Conservation (phyloP, 768 basidiomycete species). For the Agaricus bisporus region DNA sequence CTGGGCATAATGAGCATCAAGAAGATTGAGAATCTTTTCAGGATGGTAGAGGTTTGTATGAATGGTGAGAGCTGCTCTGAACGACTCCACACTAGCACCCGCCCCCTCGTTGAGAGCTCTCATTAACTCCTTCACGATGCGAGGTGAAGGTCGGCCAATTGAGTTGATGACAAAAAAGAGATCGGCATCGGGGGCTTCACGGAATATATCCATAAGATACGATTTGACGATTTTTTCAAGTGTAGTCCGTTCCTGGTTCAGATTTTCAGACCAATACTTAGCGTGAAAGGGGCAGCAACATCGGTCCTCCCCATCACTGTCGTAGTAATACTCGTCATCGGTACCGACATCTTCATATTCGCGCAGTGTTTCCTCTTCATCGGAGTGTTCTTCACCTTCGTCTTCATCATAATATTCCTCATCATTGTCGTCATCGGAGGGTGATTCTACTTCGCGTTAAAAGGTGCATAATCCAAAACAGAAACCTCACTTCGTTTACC, state of each 20-base stretch:
- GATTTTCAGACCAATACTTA: slow-evolving; percentile 43
- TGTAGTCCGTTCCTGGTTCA: slow-evolving; percentile 31
- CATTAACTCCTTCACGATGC: slow-evolving; percentile 28
- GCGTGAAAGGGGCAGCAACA: slow-evolving; percentile 34
- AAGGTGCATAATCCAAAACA: not conserved
- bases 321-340: slow-evolving; percentile 18
- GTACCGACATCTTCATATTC: slow-evolving; percentile 24
- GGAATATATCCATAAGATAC: slow-evolving; percentile 43
- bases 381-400: slow-evolving; percentile 16
- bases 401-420: slow-evolving; percentile 21
- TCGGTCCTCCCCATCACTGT: slow-evolving; percentile 20
- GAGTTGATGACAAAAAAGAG: slow-evolving; percentile 38
- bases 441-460: slow-evolving; percentile 9
- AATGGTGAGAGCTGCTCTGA: slow-evolving; percentile 52
- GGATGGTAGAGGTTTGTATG: slow-evolving; percentile 30
- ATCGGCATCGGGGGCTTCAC: slow-evolving; percentile 37
- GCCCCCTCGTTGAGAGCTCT: slow-evolving; percentile 34
- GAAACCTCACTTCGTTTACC: slow-evolving; percentile 41
- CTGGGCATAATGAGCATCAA: slow-evolving; percentile 43
- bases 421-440: slow-evolving; percentile 20
- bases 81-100: slow-evolving; percentile 41
- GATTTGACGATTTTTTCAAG: slow-evolving; percentile 41
- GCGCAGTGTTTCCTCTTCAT: slow-evolving; percentile 20
- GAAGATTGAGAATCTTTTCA: slow-evolving; percentile 31
- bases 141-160: slow-evolving; percentile 25